These are phyloP conservation scores for Didymella segeticola DNA, from an alignment of 2,329 filamentous ascomycete genomes.

Conservation along the genomic window DNA sequence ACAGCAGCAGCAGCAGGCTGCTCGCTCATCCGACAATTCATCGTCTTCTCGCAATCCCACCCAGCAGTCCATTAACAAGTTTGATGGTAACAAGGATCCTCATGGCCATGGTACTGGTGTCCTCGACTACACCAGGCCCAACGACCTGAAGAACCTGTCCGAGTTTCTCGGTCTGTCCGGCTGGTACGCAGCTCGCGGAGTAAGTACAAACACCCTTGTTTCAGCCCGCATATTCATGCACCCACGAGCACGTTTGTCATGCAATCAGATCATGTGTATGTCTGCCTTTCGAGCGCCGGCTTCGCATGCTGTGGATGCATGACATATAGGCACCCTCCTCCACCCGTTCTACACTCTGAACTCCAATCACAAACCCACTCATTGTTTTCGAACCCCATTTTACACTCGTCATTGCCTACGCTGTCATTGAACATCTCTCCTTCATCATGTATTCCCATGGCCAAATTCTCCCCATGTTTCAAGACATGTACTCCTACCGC, in stretches of 20 bases:
- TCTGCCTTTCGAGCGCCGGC: neutral
- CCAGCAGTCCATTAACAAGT: constrained; percentile 36
- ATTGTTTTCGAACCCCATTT: neutral
- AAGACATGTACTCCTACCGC: constrained; percentile 20
- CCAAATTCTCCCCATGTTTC: constrained; percentile 10
- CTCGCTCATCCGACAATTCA: constrained; percentile 36
- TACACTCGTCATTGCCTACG: constrained; percentile 7
- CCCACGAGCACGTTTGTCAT: constrained; percentile 8
- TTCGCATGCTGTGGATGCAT: neutral
- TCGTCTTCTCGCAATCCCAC: constrained; percentile 34
- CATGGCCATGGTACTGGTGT: neutral
- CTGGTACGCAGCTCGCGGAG: constrained; percentile 47
- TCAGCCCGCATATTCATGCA: constrained; percentile 13
- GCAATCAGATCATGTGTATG: neutral
- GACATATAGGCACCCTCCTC: constrained; percentile 5
- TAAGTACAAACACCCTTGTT: constrained; percentile 38
- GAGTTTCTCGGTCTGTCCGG: constrained; percentile 45
- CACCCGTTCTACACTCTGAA: neutral
- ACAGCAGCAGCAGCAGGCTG: constrained; percentile 8
- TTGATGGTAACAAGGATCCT: constrained; percentile 48
- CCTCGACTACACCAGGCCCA: constrained; percentile 35
- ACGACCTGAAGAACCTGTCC: constrained; percentile 45
- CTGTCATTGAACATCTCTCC: constrained; percentile 2
- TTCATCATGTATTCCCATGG: constrained; percentile 15
- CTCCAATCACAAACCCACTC: neutral